Base-by-base conservation (phyloP, 805 yeast species). In the Candida hungchunana region DNA sequence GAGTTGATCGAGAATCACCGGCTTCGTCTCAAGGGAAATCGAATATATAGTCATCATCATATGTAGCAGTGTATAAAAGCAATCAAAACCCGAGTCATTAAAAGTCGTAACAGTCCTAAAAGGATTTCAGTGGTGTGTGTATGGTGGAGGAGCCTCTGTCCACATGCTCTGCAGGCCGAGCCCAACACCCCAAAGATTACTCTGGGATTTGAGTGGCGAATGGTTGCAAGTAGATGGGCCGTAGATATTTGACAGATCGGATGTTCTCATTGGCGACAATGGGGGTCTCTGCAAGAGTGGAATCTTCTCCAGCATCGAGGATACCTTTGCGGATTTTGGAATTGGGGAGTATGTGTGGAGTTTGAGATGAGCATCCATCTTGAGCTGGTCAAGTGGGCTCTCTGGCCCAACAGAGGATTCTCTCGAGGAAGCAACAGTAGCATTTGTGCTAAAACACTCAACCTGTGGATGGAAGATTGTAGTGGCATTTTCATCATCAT, bases 161-260 rank as follows among this genome's bases (percentile, higher is more conserved):
- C 45, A 41, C 24, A 37, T 32, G 14, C 30, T 32, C 18, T 39
- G 47, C 18, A 47, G 25, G 4, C 51, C 53, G 4, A 47, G 34
- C 3, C 55, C 55, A 31, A 48, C 45, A 29, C 42, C 43, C 29
- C 43, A 27, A 16, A 51, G 19, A 29, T 50, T 44, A 19, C 46
- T 43, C 30, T 51, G 55, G 2, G 58, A 53, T 28, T 53, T 50
- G 25, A 49, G 37, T 27, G 58, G 56, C 8, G 56, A 51, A 16
- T 37, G 45, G 1, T 44, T 29, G 16, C 50, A 32, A 3, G 41
- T 37, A 15, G 31, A n/a, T 18, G 44, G 41, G n/a, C 42, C 31
- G 16, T 46, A 41, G 6, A 47, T 23, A 26, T 26, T 31, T 27
- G 28, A 32, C 10, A 35, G 16, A 11, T 35, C 43, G 4, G 46